phyloP scores from a whole-genome alignment of 805 yeast species.

The Lachancea waltii region DNA sequence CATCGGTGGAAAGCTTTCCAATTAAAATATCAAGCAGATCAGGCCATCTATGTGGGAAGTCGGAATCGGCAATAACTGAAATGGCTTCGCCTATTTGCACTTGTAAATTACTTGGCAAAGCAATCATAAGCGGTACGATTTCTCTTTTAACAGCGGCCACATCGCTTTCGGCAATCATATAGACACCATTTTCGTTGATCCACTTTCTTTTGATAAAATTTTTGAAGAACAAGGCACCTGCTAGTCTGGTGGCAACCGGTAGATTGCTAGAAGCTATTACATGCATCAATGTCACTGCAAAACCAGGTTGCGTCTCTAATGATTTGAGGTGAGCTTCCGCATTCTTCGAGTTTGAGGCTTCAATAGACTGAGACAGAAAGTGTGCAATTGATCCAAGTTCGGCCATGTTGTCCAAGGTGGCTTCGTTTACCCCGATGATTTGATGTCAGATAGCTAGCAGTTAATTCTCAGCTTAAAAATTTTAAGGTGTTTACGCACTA shows the following conservation, averaged over 20 bases:
- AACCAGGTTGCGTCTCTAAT: conserved; percentile 64
- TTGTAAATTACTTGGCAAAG: conserved; percentile 71
- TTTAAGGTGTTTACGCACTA: background rate
- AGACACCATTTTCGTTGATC: conserved; percentile 85
- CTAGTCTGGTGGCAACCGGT: conserved; percentile 58
- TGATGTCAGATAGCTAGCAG: no score
- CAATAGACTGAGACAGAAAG: conserved; percentile 56
- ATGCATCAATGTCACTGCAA: conserved; percentile 67
- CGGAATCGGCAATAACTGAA: conserved; percentile 88
- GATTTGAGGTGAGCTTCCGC: conserved; percentile 61
- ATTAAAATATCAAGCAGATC: conserved; percentile 69
- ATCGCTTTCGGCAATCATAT: conserved; percentile 55
- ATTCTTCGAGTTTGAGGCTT: conserved; percentile 54
- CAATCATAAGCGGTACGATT: conserved; percentile 80
- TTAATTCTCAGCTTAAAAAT: background rate
- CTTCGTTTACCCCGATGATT: no score
- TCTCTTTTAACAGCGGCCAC: conserved; percentile 64
- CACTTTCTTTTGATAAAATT: conserved; percentile 78
- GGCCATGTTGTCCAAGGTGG: no score
- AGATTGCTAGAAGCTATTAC: conserved; percentile 61
- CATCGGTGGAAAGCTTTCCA: conserved; percentile 52
- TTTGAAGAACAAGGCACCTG: conserved; percentile 87
- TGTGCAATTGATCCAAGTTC: conserved; percentile 49
- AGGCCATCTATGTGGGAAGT: conserved; percentile 90
- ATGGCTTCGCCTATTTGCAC: conserved; percentile 94